Conservation (phyloP, 2,329 filamentous ascomycete genomes). For the Colletotrichum sp. region DNA sequence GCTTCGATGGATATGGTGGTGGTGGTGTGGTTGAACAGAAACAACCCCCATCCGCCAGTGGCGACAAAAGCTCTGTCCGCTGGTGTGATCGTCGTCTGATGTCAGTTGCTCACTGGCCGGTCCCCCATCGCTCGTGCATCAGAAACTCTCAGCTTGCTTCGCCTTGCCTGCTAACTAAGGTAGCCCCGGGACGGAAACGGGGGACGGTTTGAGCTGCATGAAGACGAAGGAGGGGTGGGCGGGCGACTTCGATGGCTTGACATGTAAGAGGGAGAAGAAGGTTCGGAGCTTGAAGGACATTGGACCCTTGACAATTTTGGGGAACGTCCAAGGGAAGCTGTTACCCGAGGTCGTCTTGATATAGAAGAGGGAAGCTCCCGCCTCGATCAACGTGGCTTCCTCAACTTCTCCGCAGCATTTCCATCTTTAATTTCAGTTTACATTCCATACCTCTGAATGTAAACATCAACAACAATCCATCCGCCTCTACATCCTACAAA, state of each 20-base stretch:
- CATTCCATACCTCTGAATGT: neutral
- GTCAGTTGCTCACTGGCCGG: neutral
- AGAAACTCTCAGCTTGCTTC: neutral
- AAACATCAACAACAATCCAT: neutral
- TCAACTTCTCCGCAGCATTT: neutral
- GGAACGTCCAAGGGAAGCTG: neutral
- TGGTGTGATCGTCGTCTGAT: constrained; percentile 11
- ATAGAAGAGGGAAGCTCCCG: neutral
- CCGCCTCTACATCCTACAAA: neutral
- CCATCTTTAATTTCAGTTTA: neutral
- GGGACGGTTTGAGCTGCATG: neutral
- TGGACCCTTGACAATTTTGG: neutral
- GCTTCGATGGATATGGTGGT: neutral
- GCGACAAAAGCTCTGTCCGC: neutral
- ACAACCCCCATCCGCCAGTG: neutral
- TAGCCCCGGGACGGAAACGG: neutral
- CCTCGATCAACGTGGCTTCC: neutral
- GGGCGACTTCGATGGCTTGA: no score
- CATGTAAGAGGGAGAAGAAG: no score
- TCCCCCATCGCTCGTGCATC: neutral
- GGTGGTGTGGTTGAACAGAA: neutral
- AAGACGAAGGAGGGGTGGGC: neutral
- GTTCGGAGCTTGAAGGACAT: neutral
- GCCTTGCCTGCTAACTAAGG: neutral
- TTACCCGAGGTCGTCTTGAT: neutral